A percentile compares a stretch with the other conserved stretches of the same genome.
Evolutionary conservation across 2,329 filamentous ascomycete species (phyloP).

Genomic region (Penicillium sp.): DNA sequence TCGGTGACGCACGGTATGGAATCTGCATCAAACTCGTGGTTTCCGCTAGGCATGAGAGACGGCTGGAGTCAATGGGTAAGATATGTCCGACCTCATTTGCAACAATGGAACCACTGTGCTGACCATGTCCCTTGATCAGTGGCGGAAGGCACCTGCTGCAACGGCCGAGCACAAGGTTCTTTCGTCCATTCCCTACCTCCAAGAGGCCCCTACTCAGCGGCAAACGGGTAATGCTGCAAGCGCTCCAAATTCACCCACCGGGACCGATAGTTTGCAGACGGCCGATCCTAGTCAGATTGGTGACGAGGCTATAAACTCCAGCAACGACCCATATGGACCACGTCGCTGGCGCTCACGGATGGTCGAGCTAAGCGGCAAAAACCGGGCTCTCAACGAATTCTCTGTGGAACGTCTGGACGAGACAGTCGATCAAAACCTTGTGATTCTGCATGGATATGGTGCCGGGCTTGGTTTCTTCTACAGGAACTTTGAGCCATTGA

Average conservation of each 20-base stretch:
- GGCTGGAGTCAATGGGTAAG: constrained; percentile 86
- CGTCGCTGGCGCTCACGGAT: constrained; percentile 82
- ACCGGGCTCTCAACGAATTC: constrained; percentile 88
- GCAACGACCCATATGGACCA: constrained; percentile 74
- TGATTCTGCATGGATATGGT: constrained; percentile 96
- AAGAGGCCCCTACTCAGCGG: constrained; percentile 64
- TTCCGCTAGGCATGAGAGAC: constrained; percentile 88
- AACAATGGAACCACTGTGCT: background rate
- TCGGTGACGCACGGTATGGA: constrained; percentile 10
- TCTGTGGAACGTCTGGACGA: constrained; percentile 81
- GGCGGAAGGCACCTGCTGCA: constrained; percentile 77
- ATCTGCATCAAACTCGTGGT: constrained; percentile 50
- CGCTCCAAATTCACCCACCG: constrained; percentile 23
- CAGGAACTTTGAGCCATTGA: constrained; percentile 90
- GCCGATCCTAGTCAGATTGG: constrained; percentile 35
- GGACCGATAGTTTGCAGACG: constrained; percentile 29
- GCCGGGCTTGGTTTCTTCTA: constrained; percentile 97
- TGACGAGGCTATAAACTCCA: constrained; percentile 47
- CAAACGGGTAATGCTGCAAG: constrained; percentile 52
- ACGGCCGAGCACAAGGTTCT: constrained; percentile 85
- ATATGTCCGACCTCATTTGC: constrained; percentile 18
- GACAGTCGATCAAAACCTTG: constrained; percentile 74
- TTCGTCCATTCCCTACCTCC: constrained; percentile 76
- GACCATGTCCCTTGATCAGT: constrained; percentile 49
- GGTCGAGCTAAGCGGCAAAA: constrained; percentile 77